Evolutionary conservation across 345 rosid genomes (phyloP), one percentile per base, ranked within the genome.

Genomic region (Laguncularia racemosa): DNA sequence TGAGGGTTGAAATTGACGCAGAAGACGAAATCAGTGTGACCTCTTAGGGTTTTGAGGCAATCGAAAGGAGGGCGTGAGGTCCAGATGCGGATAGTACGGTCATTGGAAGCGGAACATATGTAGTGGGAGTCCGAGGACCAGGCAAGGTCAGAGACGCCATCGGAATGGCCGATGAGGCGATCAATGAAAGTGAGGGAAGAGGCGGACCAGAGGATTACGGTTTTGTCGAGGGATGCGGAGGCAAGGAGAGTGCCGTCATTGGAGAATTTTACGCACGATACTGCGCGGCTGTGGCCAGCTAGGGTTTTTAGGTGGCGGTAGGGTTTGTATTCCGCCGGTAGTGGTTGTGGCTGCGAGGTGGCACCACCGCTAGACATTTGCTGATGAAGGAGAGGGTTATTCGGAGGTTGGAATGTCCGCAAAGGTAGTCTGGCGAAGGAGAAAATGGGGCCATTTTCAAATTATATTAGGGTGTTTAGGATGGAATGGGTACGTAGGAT

Each of bases 41-140:
- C 97, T 52, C 71, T 72, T 20, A 93, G 92, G 71, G 82, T 83
- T 62, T 89, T 85, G 45, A 89, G 85, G 67, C 91, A 85, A 9
- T 93, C 99, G 53, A 86, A 87, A 2, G 96, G 89, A 61, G 88
- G 21, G 7, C 90, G 86, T 5, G 99, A 76, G 15, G 83, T 87
- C 99, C 99, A 93, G 71, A 93, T 93, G 61, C 99, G 99, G 66
- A 93, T 84, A 57, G 97, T 63, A 38, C 83, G 80, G 53, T 93
- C 99, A 51, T 93, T 97, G 38, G 99, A 89, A 50, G 96, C 96
- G 50, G 99, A 89, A 71, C 97, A 93, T 61, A 91, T 85, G 73
- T 93, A 89, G 71, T 84, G 99, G 26, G 97, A 87, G 64, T 93
- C 95, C 6, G 88, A 85, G 44, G 98, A 91, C 98, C 98, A 91